Evolutionary conservation across 2,329 filamentous ascomycete genomes (phyloP), one percentile per base, ranked within the genome.

Genomic region (Neurospora sp.): DNA sequence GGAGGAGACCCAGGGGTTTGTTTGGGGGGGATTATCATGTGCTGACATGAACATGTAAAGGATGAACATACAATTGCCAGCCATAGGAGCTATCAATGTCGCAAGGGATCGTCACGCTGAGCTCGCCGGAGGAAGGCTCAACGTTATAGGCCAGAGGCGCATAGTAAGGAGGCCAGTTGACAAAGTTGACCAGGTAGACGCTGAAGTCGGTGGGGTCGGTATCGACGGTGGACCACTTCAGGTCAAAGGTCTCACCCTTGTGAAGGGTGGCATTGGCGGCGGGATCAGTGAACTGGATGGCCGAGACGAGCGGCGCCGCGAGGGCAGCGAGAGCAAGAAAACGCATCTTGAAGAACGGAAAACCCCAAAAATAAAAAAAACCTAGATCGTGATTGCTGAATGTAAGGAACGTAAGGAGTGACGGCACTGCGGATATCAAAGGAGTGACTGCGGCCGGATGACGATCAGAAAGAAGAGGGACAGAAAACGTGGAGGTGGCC

Each of bases 131-230:
- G 19, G 74, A 70, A 12, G 79, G 79, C 39, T 78, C 76, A 39
- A 82, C 74, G 71, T 80, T 73, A 38, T 75, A 70, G n/a, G 78
- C 80, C 69, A 82, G 70, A 6, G 78, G 75, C 41, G 77, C 76
- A 72, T 82, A 82, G 71, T 74, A 78, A 6, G 81, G 81, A 46
- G 81, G 81, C 78, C 79, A 82, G 74, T 81, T 78, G 72, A 81
- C 79, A 74, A 82, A 82, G 79, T 82, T 82, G 77, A 81, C 80
- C 68, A 82, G 78, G 72, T 79, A 82, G 72, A 82, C 74, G 75
- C 79, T 80, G 77, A 82, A 79, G 46, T 68, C 71, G 40, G 75
- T 72, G 19, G 81, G 79, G 73, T 82, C 81, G 12, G 80, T 82
- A 72, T 82, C 79, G 69, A 82, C 81, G 28, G 75, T 77, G 66